Percentiles rank a stretch among this genome's conserved stretches.
Evolutionary conservation across 1,139 yeast genomes (phyloP).

Genomic region (Sugiyamaella castrensis): DNA sequence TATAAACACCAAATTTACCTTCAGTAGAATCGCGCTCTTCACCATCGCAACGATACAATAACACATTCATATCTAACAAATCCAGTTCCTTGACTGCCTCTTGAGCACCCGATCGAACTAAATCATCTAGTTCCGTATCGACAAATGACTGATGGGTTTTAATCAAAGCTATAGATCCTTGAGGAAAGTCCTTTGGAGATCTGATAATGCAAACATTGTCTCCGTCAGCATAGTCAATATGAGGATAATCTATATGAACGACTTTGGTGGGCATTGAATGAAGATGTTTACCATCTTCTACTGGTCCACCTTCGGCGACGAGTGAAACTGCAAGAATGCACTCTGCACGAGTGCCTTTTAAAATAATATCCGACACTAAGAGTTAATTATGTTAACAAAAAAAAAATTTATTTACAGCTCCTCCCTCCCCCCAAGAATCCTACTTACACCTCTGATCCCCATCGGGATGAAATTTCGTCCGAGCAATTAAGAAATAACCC

Average conservation of each 20-base stretch:
- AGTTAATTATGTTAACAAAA: slow-evolving; percentile 34
- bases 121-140: slow-evolving; percentile 60
- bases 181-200: slow-evolving; percentile 65
- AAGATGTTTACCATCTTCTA: slow-evolving; percentile 42
- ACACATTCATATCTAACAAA: slow-evolving; percentile 68
- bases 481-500: slow-evolving; percentile 86
- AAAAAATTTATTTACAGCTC: neutral
- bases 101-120: slow-evolving; percentile 67
- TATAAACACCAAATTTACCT: slow-evolving; percentile 70
- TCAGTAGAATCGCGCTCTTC: slow-evolving; percentile 82
- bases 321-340: slow-evolving; percentile 60
- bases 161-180: slow-evolving; percentile 86
- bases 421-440: neutral
- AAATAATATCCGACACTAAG: slow-evolving; percentile 56
- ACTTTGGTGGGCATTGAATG: slow-evolving; percentile 67
- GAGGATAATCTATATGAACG: slow-evolving; percentile 51
- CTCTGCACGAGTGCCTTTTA: slow-evolving; percentile 65
- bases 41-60: slow-evolving; percentile 74
- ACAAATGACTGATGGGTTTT: slow-evolving; percentile 59
- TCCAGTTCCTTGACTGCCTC: slow-evolving; percentile 62
- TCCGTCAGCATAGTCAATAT: slow-evolving; percentile 45
- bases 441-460: slow-evolving; percentile 34
- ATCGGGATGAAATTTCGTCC: slow-evolving; percentile 62
- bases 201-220: slow-evolving; percentile 45
- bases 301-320: slow-evolving; percentile 47